A percentile compares a stretch with the other conserved stretches of the same genome.
These are phyloP conservation scores for Russula sp. DNA, from an alignment of 768 basidiomycete genomes.

Conservation along the genomic window DNA sequence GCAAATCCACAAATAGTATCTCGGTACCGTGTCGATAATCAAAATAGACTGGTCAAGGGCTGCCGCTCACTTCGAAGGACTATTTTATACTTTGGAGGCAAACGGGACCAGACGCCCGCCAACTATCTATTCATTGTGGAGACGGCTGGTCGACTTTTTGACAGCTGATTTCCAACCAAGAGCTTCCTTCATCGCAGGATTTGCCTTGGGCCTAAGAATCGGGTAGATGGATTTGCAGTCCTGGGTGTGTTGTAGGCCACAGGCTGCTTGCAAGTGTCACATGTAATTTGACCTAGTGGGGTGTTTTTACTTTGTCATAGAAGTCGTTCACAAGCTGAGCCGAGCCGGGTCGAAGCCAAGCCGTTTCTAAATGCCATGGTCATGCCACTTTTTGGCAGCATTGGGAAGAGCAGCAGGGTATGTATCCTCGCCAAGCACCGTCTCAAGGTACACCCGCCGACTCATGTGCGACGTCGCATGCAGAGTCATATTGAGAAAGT, in stretches of 20 bases:
- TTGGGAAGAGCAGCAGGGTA: too few relatives aligned
- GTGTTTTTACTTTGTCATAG: too few relatives aligned
- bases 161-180: conserved; percentile 89
- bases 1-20: conserved; percentile 47
- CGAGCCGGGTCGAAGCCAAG: too few relatives aligned
- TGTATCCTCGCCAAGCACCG: too few relatives aligned
- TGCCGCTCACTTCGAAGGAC: conserved; percentile 58
- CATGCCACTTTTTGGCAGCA: too few relatives aligned
- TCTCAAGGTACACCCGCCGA: too few relatives aligned
- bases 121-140: conserved; percentile 57
- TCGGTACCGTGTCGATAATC: conserved; percentile 63
- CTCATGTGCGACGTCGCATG: too few relatives aligned
- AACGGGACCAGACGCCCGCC: conserved; percentile 51
- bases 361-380: too few relatives aligned
- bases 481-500: too few relatives aligned
- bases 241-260: neutral
- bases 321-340: too few relatives aligned
- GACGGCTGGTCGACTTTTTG: conserved; percentile 67
- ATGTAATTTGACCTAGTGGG: too few relatives aligned
- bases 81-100: conserved; percentile 59
- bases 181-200: conserved; percentile 81
- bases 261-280: too few relatives aligned
- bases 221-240: conserved; percentile 38
- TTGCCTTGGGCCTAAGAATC: conserved; percentile 72
- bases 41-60: conserved; percentile 75